These are phyloP conservation scores for Thecaphora thlaspeos DNA, from an alignment of 1,284 basidiomycete species.

Conservation along the genomic window DNA sequence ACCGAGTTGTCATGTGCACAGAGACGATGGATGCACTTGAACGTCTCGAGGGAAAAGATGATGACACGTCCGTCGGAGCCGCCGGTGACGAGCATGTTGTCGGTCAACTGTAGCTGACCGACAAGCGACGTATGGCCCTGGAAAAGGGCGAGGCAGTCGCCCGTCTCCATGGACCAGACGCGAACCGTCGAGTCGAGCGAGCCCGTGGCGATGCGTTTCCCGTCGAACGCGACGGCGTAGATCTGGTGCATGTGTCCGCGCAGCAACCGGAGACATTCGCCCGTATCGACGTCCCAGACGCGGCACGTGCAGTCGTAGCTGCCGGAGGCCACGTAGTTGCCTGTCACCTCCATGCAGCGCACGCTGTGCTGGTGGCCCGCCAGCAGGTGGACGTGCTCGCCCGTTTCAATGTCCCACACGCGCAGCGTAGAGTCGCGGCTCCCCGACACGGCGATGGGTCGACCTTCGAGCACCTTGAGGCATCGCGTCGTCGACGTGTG, in stretches of 20 bases:
- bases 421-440: slow-evolving; percentile 75
- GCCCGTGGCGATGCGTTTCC: slow-evolving; percentile 78
- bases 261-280: slow-evolving; percentile 76
- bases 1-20: slow-evolving; percentile 80
- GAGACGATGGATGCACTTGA: slow-evolving; percentile 60
- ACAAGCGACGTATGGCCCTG: slow-evolving; percentile 93
- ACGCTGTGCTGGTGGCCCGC: slow-evolving; percentile 81
- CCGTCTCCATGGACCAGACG: slow-evolving; percentile 63
- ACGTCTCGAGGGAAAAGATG: slow-evolving; percentile 73
- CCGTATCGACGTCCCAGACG: slow-evolving; percentile 55
- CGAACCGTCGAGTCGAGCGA: slow-evolving; percentile 64
- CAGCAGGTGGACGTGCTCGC: slow-evolving; percentile 69
- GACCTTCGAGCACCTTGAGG: slow-evolving; percentile 79
- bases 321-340: slow-evolving; percentile 77
- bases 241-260: slow-evolving; percentile 89
- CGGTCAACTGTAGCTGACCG: slow-evolving; percentile 83
- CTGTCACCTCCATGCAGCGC: slow-evolving; percentile 81
- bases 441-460: slow-evolving; percentile 85
- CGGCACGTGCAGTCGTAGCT: slow-evolving; percentile 76
- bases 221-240: slow-evolving; percentile 90
- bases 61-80: slow-evolving; percentile 93
- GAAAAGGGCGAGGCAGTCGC: slow-evolving; percentile 79
- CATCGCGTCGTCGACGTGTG: slow-evolving; percentile 91
- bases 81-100: slow-evolving; percentile 75
- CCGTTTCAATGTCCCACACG: slow-evolving; percentile 89